Conservation (phyloP, 306 rosid species). For the Urtica urens region DNA sequence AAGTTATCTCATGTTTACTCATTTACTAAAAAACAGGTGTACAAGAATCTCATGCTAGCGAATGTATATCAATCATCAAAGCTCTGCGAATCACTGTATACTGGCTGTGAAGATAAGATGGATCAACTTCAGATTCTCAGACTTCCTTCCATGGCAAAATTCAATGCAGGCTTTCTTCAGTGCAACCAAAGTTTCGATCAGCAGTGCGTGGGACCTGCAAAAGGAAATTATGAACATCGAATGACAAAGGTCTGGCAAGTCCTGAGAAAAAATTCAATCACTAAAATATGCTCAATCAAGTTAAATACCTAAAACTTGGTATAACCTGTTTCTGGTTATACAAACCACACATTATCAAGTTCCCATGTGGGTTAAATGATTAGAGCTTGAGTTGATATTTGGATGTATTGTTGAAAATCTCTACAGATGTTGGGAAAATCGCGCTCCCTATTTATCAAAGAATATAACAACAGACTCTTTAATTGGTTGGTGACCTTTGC, state of each 20-base stretch:
- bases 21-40: slow-evolving; percentile 28
- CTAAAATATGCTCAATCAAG: too few relatives aligned
- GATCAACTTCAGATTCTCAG: slow-evolving; percentile 85
- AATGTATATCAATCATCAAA: slow-evolving; percentile 75
- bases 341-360: too few relatives aligned
- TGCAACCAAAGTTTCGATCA: slow-evolving; percentile 73
- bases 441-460: slow-evolving; percentile 68
- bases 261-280: too few relatives aligned
- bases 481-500: slow-evolving; percentile 98
- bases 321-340: too few relatives aligned
- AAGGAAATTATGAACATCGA: slow-evolving; percentile 59
- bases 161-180: slow-evolving; percentile 75
- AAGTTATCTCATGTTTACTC: slow-evolving; percentile 13
- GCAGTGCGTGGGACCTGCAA: slow-evolving; percentile 83
- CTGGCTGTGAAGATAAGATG: slow-evolving; percentile 79
- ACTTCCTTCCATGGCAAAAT: slow-evolving; percentile 95
- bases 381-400: background rate
- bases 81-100: slow-evolving; percentile 77
- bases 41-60: slow-evolving; percentile 44
- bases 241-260: slow-evolving; percentile 61
- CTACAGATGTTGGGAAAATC: slow-evolving; percentile 83
- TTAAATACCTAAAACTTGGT: too few relatives aligned
- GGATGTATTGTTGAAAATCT: slow-evolving; percentile 5
- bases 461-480: slow-evolving; percentile 82
- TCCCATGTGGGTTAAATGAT: too few relatives aligned